Conservation (phyloP, 176 grass and related monocot genomes). For the Ananas comosus region DNA sequence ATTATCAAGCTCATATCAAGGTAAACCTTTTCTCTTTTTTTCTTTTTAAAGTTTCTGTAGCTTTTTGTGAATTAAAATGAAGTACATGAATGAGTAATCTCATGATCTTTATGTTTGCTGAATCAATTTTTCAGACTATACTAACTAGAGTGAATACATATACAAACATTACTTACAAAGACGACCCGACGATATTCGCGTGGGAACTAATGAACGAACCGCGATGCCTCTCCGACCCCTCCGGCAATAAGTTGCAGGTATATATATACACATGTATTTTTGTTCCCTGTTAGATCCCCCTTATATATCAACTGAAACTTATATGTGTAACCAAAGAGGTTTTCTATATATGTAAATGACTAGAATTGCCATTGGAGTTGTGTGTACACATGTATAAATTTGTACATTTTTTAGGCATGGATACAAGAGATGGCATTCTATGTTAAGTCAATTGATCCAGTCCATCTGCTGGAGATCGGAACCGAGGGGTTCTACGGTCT, state of each 20-base stretch:
- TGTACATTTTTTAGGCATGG: conserved; percentile 35
- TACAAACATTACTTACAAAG: conserved; percentile 50
- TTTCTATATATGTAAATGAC: neutral
- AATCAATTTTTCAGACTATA: conserved; percentile 27
- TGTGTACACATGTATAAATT: neutral
- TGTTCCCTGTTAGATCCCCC: too few species aligned
- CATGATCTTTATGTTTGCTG: neutral
- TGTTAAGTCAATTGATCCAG: conserved; percentile 50
- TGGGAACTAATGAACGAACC: conserved; percentile 85
- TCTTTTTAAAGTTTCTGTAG: neutral
- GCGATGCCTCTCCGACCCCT: conserved; percentile 46
- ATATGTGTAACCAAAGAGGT: neutral
- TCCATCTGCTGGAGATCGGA: conserved; percentile 51
- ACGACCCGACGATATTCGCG: conserved; percentile 63
- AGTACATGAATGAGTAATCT: neutral
- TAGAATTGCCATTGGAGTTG: neutral
- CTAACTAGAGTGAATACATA: conserved; percentile 56
- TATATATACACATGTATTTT: neutral
- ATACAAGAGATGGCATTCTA: conserved; percentile 70
- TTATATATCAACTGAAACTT: too few species aligned
- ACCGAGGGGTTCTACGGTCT: conserved; percentile 59
- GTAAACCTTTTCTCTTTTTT: conserved; percentile 8
- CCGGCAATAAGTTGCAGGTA: conserved; percentile 46
- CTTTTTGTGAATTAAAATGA: neutral
- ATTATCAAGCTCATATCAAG: conserved; percentile 47